Evolutionary conservation across 768 basidiomycete genomes (phyloP), one percentile per base, ranked within the genome.

Genomic region (Rickenella mellea): DNA sequence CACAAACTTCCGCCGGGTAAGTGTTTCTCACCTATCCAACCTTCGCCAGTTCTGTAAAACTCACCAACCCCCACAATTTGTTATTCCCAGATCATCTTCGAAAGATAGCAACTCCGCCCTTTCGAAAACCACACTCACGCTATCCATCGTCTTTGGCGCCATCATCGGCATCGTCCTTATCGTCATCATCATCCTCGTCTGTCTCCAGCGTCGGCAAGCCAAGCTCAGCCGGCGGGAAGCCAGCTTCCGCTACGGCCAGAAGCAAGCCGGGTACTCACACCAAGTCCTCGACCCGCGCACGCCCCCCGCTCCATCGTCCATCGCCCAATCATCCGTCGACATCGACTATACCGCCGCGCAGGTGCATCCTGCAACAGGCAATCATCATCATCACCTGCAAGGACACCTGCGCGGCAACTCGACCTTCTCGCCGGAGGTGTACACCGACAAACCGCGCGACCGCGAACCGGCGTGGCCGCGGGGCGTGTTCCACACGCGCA

Each of bases 81-180:
- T 3, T 19, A 19, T 22, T 19, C 10, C 10, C 33, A 36, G n/a
- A n/a, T n/a, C 15, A 17, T 14, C 15, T 22, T 19, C 19, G 33
- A 8, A 26, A 19, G 7, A 41, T 27, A 15, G 5, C 15, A 20
- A 12, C 40, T 28, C 25, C 17, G 21, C 35, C 6, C 11, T 26
- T 21, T 27, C 36, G 5, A 39, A 35, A 1, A 21, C 28, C 21
- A 28, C 36, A 7, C 35, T 26, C 10, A 31, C 30, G 30, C 44
- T 45, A 15, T 28, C 44, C 17, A 45, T 45, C 21, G 44, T 40
- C 21, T 45, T 45, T 37, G 44, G 38, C 15, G 19, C 47, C 6
- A 35, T 58, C 44, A 44, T 55, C 42, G 53, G 29, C 31, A 25
- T 11, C 20, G 37, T 19, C 38, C 25, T 39, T 11, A 25, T 54